Conservation (phyloP, 2,329 filamentous ascomycete species). For the Scedosporium boydii region DNA sequence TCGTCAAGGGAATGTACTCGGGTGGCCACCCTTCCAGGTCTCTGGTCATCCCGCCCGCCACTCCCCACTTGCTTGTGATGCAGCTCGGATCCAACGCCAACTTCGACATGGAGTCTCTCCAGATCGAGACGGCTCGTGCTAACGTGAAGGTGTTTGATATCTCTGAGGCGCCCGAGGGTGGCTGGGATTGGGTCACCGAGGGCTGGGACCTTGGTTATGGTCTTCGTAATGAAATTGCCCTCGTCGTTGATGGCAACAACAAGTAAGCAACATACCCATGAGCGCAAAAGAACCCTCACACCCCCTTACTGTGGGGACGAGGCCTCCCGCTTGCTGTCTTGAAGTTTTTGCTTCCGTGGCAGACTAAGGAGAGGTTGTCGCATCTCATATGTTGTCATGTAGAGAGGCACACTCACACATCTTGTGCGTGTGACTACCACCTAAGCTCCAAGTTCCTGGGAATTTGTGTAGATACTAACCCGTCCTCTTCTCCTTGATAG, state of each 20-base stretch:
- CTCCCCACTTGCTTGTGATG: conserved; percentile 27
- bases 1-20: conserved; percentile 27
- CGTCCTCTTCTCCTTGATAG: conserved; percentile 9
- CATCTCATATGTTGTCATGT: neutral
- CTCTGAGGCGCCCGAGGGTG: conserved; percentile 21
- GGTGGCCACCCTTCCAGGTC: conserved; percentile 29
- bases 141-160: conserved; percentile 34
- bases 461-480: neutral
- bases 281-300: too few relatives aligned
- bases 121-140: conserved; percentile 23
- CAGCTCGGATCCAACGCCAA: conserved; percentile 29
- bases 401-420: neutral
- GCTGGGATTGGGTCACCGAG: conserved; percentile 28
- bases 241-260: conserved; percentile 37
- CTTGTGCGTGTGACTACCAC: neutral
- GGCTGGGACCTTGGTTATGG: conserved; percentile 30
- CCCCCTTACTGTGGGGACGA: neutral
- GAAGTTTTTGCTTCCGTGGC: neutral
- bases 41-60: conserved; percentile 23
- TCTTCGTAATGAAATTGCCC: conserved; percentile 53
- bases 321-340: neutral
- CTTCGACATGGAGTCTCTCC: conserved; percentile 24
- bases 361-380: neutral
- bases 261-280: conserved; percentile 4
- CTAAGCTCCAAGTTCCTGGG: neutral